These are phyloP conservation scores for Zymoseptoria ardabiliae DNA, from an alignment of 2,329 filamentous ascomycete species.

Conservation along the genomic window DNA sequence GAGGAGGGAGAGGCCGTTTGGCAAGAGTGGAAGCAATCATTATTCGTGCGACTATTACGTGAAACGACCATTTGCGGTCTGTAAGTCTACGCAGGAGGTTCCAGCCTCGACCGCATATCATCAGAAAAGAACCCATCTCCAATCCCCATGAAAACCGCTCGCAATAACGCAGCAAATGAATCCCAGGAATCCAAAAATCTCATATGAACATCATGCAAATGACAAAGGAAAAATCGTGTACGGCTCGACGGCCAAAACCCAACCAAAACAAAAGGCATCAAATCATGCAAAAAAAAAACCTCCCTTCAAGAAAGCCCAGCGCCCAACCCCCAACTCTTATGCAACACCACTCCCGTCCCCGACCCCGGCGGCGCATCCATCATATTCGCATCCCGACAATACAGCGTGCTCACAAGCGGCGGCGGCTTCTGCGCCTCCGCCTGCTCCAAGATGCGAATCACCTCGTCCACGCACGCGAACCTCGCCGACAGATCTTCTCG, in stretches of 20 bases:
- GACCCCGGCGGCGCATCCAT: background rate
- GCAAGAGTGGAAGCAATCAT: background rate
- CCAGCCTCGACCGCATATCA: background rate
- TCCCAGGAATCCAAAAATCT: background rate
- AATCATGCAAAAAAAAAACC: background rate
- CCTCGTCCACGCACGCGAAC: constrained; percentile 14
- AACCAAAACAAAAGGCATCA: background rate
- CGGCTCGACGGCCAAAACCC: background rate
- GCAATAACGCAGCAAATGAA: background rate
- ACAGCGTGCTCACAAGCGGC: background rate
- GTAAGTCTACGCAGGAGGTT: background rate
- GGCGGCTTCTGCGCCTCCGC: background rate
- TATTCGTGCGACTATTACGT: background rate
- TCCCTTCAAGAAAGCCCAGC: background rate
- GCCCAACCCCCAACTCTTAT: background rate
- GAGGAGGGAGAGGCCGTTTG: too few species aligned
- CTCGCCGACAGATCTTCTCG: constrained; percentile 7
- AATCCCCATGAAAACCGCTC: background rate
- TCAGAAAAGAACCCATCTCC: background rate
- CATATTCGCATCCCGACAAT: background rate
- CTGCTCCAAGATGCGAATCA: constrained; percentile 11
- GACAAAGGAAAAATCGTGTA: background rate
- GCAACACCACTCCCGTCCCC: background rate
- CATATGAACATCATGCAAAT: background rate
- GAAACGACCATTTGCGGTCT: background rate